Evolutionary conservation across 495 filamentous ascomycete species (phyloP).

Genomic region (Penicillium simplicissimum): DNA sequence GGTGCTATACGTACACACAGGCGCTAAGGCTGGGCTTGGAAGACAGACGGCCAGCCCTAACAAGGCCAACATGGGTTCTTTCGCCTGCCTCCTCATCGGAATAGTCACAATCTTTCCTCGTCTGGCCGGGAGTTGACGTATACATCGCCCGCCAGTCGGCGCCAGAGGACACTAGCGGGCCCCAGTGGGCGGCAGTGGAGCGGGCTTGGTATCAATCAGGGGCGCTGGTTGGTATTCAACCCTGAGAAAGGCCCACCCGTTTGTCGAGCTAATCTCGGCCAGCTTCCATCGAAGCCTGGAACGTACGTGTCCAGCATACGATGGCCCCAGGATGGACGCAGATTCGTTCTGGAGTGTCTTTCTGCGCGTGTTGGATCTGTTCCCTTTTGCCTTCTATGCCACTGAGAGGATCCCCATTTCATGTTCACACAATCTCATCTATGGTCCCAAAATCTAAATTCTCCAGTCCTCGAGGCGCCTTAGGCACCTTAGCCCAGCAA

Average conservation of each 20-base stretch:
- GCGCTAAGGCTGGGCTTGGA: slow-evolving; percentile 10
- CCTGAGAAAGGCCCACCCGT: not conserved
- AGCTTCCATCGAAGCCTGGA: slow-evolving; percentile 1
- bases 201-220: not conserved
- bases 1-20: slow-evolving; percentile 10
- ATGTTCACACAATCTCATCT: not conserved
- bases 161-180: not conserved
- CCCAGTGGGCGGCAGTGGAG: slow-evolving; percentile 11
- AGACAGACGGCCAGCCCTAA: not conserved
- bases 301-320: not conserved
- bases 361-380: not conserved
- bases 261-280: slow-evolving; percentile 7
- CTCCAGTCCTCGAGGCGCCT: not conserved
- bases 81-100: not conserved
- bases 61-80: not conserved
- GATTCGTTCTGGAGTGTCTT: not conserved
- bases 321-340: not conserved
- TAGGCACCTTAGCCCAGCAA: not conserved
- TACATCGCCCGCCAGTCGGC: not conserved
- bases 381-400: no score
- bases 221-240: not conserved
- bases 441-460: not conserved
- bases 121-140: slow-evolving; percentile 18
- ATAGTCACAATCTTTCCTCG: not conserved
- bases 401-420: no score